Base-by-base conservation (phyloP, 768 basidiomycete species). In the Tulasnella sp. region DNA sequence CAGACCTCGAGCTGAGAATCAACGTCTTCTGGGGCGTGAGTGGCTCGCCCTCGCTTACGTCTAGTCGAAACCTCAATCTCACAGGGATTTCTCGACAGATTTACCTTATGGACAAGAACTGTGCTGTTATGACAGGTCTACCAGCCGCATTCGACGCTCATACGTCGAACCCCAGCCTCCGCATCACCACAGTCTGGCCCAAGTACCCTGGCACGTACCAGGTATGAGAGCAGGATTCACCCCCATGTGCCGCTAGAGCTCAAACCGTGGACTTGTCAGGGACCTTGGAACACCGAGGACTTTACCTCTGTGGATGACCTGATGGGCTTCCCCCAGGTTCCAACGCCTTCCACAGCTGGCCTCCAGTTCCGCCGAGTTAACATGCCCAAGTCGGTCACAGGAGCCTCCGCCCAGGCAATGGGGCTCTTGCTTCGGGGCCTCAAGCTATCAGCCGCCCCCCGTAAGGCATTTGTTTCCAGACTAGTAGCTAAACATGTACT, bases 181-280 rank as follows among this genome's bases (percentile, higher is more conserved):
- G 55, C 26, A 77, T 77, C 37, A 71, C 77, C 23, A 77, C 77
- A 15, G 77, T 77, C 39, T 70, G 61, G 69, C 77, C 77, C 40
- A 77, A 44, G 51, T 69, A 70, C 37, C 61, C 48, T n/a, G 75
- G 75, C 29, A 76, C 46, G 6, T 76, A 76, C 23, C 20, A 40
- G 51, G 75, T 76, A 61, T 39, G 75, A 57, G 11, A 57, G 37
- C 61, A 35, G n/a, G 23, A 29, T 35, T 4, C 51, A 20, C 18
- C 51, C 3, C 37, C 6, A 10, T 18, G 32, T 67, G 26, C 29
- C 23, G 55, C 29, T 40, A 42, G 48, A 37, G 51, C 37, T 57
- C 9, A 39, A 29, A 6, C 48, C 23, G 20, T 77, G 26, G 39
- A 73, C 37, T 70, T 48, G 23, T 57, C 32, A 77, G 69, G 69